Conservation (phyloP, 78 protist species). For the Speleostelium caveatum region DNA sequence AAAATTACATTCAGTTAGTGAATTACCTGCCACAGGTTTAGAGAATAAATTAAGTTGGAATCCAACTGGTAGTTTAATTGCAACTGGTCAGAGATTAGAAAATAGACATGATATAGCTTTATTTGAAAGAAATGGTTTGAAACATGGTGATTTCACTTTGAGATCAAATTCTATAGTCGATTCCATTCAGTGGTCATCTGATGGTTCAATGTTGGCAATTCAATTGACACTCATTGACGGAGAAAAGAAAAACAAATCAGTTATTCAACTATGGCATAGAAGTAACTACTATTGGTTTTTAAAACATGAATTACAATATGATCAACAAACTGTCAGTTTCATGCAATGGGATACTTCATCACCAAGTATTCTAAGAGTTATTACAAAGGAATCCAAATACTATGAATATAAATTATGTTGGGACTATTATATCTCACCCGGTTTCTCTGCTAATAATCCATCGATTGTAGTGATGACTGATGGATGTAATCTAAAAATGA, state of each 20-base stretch:
- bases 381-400: slow-evolving; percentile 9
- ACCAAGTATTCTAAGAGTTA: background rate
- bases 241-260: slow-evolving; percentile 12
- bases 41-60: slow-evolving; percentile 56
- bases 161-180: background rate
- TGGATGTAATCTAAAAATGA: slow-evolving; percentile 56
- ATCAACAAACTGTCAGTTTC: background rate
- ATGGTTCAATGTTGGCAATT: slow-evolving; percentile 58
- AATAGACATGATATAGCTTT: slow-evolving; percentile 60
- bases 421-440: slow-evolving; percentile 52
- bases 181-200: slow-evolving; percentile 61
- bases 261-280: slow-evolving; percentile 66
- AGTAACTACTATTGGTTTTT: slow-evolving; percentile 75
- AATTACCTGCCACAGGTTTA: slow-evolving; percentile 29
- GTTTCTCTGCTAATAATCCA: slow-evolving; percentile 8
- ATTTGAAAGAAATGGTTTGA: slow-evolving; percentile 83
- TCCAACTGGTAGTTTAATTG: slow-evolving; percentile 68
- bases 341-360: slow-evolving; percentile 36
- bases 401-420: slow-evolving; percentile 41
- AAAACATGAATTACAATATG: slow-evolving; percentile 51
- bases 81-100: slow-evolving; percentile 26
- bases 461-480: slow-evolving; percentile 64
- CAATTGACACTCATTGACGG: slow-evolving; percentile 10
- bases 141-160: slow-evolving; percentile 77
- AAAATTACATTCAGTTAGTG: slow-evolving; percentile 34